Evolutionary conservation across 2,329 filamentous ascomycete species (phyloP), one percentile per base, ranked within the genome.

Genomic region (Coniella vitis): DNA sequence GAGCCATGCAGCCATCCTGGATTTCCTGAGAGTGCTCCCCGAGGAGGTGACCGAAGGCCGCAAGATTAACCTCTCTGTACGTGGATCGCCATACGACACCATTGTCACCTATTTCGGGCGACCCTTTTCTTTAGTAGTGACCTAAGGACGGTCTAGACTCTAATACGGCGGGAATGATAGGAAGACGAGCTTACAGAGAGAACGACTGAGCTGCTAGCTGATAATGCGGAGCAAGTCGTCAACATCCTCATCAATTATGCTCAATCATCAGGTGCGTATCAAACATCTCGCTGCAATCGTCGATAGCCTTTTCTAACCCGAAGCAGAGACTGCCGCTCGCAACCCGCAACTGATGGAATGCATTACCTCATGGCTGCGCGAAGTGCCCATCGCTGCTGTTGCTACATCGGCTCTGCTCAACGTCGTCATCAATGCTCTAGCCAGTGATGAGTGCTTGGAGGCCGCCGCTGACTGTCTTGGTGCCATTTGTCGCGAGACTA

Each of bases 21-120:
- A 98, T 68, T 98, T 98, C 68, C 77, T 98, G 57, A 90, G 89
- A 68, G 90, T 98, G 61, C 83, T 98, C 57, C 93, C 93, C 49
- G 93, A 98, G 76, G 93, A 98, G 78, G 93, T 98, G 64, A 97
- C 88, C 60, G 91, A 98, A 78, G 93, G 93, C 72, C 89, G 93
- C 72, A 98, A 97, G 75, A 96, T 98, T 78, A 95, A 90, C 78
- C 79, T 98, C 72, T 90, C 89, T 81, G 90, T 95, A 93, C 75
- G 89, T 91, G 79, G 83, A 85, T 74, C 75, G 73, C 74, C 67
- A 70, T 62, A 65, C 65, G 70, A 67, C 72, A 69, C 67, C 70
- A 65, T 69, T 60, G 63, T 66, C 60, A 51, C 56, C 56, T 56
- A 56, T 55, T 55, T 55, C 58, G 60, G 10, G 60, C 54, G 59